Evolutionary conservation across 2,329 filamentous ascomycete genomes (phyloP).

Genomic region (Aspergillus glaucus): DNA sequence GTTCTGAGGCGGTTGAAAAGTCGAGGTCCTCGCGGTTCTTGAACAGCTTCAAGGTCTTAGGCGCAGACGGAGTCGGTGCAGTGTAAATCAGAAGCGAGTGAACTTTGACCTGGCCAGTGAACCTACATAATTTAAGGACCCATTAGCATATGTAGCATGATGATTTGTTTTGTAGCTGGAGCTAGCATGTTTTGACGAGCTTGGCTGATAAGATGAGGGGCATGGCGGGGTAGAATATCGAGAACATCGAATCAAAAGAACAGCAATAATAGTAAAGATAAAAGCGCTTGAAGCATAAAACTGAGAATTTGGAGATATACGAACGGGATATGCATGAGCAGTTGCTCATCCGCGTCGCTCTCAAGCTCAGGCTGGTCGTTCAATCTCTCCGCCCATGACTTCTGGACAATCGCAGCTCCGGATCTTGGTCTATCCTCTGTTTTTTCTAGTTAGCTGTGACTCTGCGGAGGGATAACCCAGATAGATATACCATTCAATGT

Average conservation of each 20-base stretch:
- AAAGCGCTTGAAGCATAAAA: background rate
- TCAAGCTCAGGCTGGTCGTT: conserved; percentile 65
- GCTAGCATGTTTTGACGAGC: background rate
- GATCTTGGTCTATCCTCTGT: conserved; percentile 56
- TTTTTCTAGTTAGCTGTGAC: background rate
- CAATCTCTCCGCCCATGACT: conserved; percentile 83
- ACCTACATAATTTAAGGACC: conserved; percentile 48
- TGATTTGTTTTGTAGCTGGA: background rate
- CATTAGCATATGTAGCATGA: background rate
- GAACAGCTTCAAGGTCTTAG: conserved; percentile 78
- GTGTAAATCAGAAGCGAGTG: conserved; percentile 84
- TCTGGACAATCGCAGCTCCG: conserved; percentile 72
- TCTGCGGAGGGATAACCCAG: background rate
- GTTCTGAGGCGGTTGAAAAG: conserved; percentile 67
- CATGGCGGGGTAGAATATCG: conserved; percentile 15
- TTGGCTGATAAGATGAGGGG: conserved; percentile 17
- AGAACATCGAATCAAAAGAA: conserved; percentile 2
- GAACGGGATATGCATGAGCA: conserved; percentile 87
- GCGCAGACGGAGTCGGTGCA: conserved; percentile 62
- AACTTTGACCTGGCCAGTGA: conserved; percentile 88
- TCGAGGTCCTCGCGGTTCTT: conserved; percentile 83
- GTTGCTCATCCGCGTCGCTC: conserved; percentile 85
- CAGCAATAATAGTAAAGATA: background rate
- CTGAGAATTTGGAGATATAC: conserved; percentile 22
- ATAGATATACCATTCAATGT: conserved; percentile 64